Percentiles rank a stretch among this genome's conserved stretches.
These are phyloP conservation scores for Saccharum hybrid DNA, from an alignment of 202 grass and related monocot species.

Conservation along the genomic window DNA sequence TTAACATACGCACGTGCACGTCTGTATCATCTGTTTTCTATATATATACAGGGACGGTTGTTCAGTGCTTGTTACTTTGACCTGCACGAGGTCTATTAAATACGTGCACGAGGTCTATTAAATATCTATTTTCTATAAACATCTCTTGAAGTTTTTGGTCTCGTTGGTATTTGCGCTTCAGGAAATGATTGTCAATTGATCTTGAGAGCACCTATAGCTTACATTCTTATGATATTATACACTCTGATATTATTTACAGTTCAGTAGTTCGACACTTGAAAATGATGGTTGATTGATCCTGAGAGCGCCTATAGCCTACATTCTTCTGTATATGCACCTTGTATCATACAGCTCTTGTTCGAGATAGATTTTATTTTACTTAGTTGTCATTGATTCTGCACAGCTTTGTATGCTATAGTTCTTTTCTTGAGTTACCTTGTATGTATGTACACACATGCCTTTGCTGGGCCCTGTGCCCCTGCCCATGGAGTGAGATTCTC, in stretches of 20 bases:
- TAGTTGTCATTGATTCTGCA: neutral
- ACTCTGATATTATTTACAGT: neutral
- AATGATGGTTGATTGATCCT: neutral
- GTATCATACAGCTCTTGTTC: neutral
- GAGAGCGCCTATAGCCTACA: neutral
- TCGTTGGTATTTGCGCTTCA: neutral
- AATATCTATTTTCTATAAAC: neutral
- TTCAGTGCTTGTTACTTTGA: no score
- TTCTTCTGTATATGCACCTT: neutral
- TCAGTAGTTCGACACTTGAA: neutral
- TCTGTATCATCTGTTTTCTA: slow-evolving; percentile 13
- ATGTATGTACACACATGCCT: no score
- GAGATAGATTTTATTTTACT: neutral
- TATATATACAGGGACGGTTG: neutral
- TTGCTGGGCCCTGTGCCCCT: neutral
- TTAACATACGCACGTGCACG: neutral
- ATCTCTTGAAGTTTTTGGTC: neutral
- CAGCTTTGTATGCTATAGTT: neutral
- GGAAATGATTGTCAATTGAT: neutral
- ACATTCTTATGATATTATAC: neutral
- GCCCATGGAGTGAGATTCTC: neutral
- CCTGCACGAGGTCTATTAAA: neutral
- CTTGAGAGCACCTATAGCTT: neutral
- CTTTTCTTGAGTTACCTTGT: neutral
- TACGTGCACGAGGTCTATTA: neutral